Percentiles rank a stretch among this genome's conserved stretches.
Conservation (phyloP, 2,329 filamentous ascomycete species). For the Apiospora kogelbergensis region DNA sequence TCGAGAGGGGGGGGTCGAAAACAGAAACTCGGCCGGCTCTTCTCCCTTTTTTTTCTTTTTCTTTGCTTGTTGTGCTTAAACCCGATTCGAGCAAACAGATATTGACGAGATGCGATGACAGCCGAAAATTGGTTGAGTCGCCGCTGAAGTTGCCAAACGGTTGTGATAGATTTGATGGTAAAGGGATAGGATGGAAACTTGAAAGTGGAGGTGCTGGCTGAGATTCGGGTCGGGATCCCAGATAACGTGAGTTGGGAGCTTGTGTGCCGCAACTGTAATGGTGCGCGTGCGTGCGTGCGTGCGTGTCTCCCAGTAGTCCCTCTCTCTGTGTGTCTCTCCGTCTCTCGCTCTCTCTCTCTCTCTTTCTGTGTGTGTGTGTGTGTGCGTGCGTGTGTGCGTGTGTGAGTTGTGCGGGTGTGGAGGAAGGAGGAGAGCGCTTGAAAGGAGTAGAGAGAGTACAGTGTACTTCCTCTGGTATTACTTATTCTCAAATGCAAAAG, state of each 20-base stretch:
- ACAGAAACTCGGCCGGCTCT: background rate
- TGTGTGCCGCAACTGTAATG: slow-evolving; percentile 1
- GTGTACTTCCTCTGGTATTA: background rate
- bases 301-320: background rate
- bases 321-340: background rate
- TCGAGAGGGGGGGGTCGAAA: background rate
- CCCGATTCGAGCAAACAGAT: background rate
- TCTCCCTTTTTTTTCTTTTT: too few relatives aligned
- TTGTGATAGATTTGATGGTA: slow-evolving; percentile 5
- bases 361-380: background rate
- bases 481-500: background rate
- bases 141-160: background rate
- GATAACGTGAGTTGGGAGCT: slow-evolving; percentile 3
- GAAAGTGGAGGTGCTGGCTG: slow-evolving; percentile 3
- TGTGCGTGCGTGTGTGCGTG: background rate
- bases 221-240: slow-evolving; percentile 7
- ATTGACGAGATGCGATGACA: slow-evolving; percentile 3
- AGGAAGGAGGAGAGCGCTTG: slow-evolving; percentile 1
- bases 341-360: background rate
- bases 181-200: slow-evolving; percentile 7
- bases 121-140: background rate
- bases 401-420: background rate
- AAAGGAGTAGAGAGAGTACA: background rate
- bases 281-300: slow-evolving; percentile 1
- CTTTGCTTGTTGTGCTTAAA: background rate